Percentiles rank a stretch among this genome's conserved stretches.
Conservation (phyloP, 2,329 filamentous ascomycete genomes). For the Trichothecium sympodiale region DNA sequence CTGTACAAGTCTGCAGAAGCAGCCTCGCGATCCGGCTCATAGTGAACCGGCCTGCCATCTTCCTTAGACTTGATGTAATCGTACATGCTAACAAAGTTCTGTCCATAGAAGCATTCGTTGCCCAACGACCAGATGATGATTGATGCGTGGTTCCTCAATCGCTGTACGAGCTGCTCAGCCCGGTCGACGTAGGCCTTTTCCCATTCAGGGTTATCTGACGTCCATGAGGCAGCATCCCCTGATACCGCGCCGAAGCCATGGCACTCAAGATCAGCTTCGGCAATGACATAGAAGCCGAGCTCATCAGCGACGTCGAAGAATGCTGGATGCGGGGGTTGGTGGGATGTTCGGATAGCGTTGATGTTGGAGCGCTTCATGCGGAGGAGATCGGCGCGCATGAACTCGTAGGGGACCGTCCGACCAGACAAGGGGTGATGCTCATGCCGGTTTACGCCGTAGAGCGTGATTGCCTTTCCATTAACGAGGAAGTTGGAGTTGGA, state of each 20-base stretch:
- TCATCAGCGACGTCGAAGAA: slow-evolving; percentile 52
- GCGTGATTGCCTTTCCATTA: slow-evolving; percentile 49
- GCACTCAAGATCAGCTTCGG: slow-evolving; percentile 40
- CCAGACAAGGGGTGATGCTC: slow-evolving; percentile 57
- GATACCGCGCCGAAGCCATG: slow-evolving; percentile 40
- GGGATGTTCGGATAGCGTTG: slow-evolving; percentile 58
- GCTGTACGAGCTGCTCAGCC: slow-evolving; percentile 50
- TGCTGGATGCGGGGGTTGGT: slow-evolving; percentile 52
- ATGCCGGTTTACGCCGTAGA: slow-evolving; percentile 58
- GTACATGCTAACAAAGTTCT: slow-evolving; percentile 59
- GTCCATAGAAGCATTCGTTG: slow-evolving; percentile 63
- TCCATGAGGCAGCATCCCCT: slow-evolving; percentile 31
- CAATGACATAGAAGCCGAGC: slow-evolving; percentile 50
- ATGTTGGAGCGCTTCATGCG: slow-evolving; percentile 63
- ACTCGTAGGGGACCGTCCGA: slow-evolving; percentile 49
- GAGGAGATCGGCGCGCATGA: slow-evolving; percentile 49
- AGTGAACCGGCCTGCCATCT: slow-evolving; percentile 48
- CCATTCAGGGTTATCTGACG: slow-evolving; percentile 51
- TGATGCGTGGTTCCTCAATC: slow-evolving; percentile 60
- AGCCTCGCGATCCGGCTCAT: slow-evolving; percentile 52
- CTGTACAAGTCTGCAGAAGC: slow-evolving; percentile 54
- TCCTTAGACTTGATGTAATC: slow-evolving; percentile 48
- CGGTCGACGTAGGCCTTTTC: slow-evolving; percentile 56
- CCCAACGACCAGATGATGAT: slow-evolving; percentile 65
- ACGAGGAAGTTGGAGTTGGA: slow-evolving; percentile 48